Base-by-base conservation (phyloP, 306 rosid species). In the Cicer judaicum region DNA sequence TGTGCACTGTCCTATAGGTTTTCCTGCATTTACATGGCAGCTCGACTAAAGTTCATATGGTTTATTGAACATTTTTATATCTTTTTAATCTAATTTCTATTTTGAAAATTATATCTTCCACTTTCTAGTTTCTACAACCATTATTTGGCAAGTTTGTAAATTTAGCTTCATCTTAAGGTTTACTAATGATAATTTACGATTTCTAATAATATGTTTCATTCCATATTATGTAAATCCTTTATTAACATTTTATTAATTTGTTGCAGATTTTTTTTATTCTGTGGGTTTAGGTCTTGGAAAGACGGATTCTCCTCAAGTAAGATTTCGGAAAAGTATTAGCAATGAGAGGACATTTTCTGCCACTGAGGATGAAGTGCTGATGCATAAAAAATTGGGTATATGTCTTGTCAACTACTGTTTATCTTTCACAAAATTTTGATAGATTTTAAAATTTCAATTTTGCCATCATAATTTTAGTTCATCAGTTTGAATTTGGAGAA, bases 281-380 rank as follows among this genome's bases (percentile, higher is more conserved):
- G 96, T 94, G 77, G 98, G 93, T 79, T 89, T 94, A 76, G 98
- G 97, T 67, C 84, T 94, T 36, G 97, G 98, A 78, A 64, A 85
- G 76, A 91, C 97, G 8, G 84, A 76, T 75, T 78, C 85, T 38
- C 95, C 96, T 43, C 84, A 88, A 88, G 85, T 55, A 64, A 88
- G 87, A 82, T 84, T 73, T 70, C 85, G 95, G 76, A 91, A 88
- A 82, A 94, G 98, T 74, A 94, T 94, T 49, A 94, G 97, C 74
- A 94, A 88, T 18, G 97, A 94, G 83, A 87, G 98, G 81, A 88
- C 97, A 29, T 94, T 94, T 91, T 82, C 96, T 43, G 88, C 97
- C 79, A 91, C 94, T 2, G 84, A 78, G 47, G 88, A 91, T 10
- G 90, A 91, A 80, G 75, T 75, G 39, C 81, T 82, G 44, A 72